These are phyloP conservation scores for Aureobasidium sp. DNA, from an alignment of 2,329 filamentous ascomycete species.

Conservation along the genomic window DNA sequence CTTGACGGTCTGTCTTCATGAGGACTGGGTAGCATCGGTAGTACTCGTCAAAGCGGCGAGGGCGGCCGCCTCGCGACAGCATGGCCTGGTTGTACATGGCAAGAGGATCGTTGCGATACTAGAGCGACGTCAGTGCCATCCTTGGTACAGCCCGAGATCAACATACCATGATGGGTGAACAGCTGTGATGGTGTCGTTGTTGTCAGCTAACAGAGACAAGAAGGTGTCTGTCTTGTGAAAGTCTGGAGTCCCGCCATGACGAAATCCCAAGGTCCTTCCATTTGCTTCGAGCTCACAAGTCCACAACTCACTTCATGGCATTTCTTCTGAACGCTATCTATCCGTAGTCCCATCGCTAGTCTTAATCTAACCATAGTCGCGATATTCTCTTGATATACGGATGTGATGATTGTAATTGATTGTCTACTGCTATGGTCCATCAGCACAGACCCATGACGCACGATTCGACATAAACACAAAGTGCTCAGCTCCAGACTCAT, in stretches of 20 bases:
- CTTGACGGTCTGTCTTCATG: slow-evolving; percentile 84
- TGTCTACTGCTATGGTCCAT: neutral
- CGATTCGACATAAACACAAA: neutral
- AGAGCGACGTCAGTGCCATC: neutral
- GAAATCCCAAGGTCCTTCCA: neutral
- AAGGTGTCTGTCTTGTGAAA: slow-evolving; percentile 1
- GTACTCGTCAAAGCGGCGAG: slow-evolving; percentile 92
- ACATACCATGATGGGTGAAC: neutral
- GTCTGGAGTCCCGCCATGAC: slow-evolving; percentile 1
- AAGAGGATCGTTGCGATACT: slow-evolving; percentile 47
- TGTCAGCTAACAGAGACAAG: neutral
- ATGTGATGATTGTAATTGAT: neutral
- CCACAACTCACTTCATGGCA: neutral
- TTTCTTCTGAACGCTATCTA: neutral
- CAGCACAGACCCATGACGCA: slow-evolving; percentile 8
- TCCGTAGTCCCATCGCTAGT: no score
- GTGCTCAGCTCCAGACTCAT: neutral
- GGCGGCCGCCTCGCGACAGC: slow-evolving; percentile 44
- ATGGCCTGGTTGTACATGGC: slow-evolving; percentile 49
- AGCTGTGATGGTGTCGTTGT: neutral
- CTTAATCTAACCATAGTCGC: neutral
- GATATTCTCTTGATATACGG: no score
- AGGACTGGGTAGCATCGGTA: slow-evolving; percentile 93
- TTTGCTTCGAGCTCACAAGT: neutral
- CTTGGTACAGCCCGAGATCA: neutral